Percentiles rank a stretch among this genome's conserved stretches.
Conservation (phyloP, 1,284 basidiomycete species). For the Hemileia vastatrix region DNA sequence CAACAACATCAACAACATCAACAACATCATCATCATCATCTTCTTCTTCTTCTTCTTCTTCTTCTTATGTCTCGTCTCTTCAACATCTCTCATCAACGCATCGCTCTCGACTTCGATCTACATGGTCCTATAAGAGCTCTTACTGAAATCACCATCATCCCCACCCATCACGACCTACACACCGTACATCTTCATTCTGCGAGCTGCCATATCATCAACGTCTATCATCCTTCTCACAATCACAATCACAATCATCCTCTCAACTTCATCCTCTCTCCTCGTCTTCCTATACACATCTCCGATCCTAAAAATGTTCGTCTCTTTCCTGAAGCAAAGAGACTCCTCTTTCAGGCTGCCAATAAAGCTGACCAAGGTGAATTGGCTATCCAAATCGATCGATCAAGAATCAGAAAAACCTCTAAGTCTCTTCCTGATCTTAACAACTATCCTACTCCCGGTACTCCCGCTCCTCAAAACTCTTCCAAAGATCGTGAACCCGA, state of each 20-base stretch:
- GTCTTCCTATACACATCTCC: conserved; percentile 5
- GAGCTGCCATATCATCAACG: conserved; percentile 46
- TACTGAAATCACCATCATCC: conserved; percentile 77
- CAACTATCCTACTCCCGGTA: too few relatives aligned
- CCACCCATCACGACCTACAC: conserved; percentile 61
- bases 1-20: too few relatives aligned
- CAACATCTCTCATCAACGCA: conserved; percentile 62
- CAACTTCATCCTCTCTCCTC: conserved; percentile 2
- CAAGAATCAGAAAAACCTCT: conserved; percentile 42
- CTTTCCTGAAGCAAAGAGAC: conserved; percentile 21
- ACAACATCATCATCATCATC: too few relatives aligned
- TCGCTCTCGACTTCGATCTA: conserved; percentile 79
- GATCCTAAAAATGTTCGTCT: conserved; percentile 24
- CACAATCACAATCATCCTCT: too few relatives aligned
- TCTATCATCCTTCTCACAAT: conserved; percentile 24
- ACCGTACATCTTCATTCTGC: conserved; percentile 76
- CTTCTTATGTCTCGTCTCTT: too few relatives aligned
- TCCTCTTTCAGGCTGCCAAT: conserved; percentile 18
- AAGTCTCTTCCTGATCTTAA: background rate
- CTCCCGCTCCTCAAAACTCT: background rate
- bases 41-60: too few relatives aligned
- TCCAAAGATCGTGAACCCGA: conserved; percentile 21
- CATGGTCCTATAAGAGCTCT: conserved; percentile 64
- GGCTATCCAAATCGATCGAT: conserved; percentile 41
- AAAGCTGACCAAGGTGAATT: conserved; percentile 30